Conservation (phyloP, 495 filamentous ascomycete genomes). For the Penicillium macrosclerotiorum region DNA sequence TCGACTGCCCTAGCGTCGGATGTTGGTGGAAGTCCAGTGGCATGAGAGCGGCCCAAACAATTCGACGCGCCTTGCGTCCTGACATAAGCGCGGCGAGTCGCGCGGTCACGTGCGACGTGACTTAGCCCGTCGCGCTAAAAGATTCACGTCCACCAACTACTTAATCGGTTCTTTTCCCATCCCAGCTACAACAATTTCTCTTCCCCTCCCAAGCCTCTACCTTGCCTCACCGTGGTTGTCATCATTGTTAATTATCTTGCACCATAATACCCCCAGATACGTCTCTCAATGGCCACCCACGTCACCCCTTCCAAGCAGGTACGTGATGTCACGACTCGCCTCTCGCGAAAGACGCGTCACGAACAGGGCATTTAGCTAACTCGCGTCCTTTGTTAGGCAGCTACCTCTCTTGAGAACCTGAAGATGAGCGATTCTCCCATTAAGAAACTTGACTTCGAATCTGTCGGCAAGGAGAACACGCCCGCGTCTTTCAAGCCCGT, state of each 20-base stretch:
- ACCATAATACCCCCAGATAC: conserved; percentile 17
- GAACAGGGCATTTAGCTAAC: conserved; percentile 22
- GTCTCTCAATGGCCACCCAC: conserved; percentile 61
- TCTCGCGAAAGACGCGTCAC: conserved; percentile 38
- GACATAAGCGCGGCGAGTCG: conserved; percentile 12
- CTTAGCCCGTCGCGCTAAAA: conserved; percentile 45
- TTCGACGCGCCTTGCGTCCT: conserved; percentile 21
- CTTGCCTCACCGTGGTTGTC: conserved; percentile 24
- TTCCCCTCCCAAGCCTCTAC: conserved; percentile 18
- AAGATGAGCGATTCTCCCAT: conserved; percentile 87
- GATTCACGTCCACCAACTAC: conserved; percentile 33
- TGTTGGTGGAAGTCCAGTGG: conserved; percentile 26
- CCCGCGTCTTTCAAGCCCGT: conserved; percentile 52
- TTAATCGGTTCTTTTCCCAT: conserved; percentile 32
- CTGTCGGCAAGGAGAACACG: conserved; percentile 79
- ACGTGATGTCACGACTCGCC: conserved; percentile 43
- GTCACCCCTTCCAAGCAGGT: conserved; percentile 89
- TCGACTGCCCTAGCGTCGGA: conserved; percentile 31
- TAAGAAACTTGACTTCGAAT: conserved; percentile 81
- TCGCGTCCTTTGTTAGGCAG: conserved; percentile 55
- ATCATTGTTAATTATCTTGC: conserved; percentile 15
- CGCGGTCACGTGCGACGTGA: conserved; percentile 47
- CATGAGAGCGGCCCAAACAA: conserved; percentile 16
- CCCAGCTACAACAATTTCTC: conserved; percentile 30
- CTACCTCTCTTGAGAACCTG: conserved; percentile 78